Conservation (phyloP, 352 stramenopile species). For the Pythium vanterpoolii region DNA sequence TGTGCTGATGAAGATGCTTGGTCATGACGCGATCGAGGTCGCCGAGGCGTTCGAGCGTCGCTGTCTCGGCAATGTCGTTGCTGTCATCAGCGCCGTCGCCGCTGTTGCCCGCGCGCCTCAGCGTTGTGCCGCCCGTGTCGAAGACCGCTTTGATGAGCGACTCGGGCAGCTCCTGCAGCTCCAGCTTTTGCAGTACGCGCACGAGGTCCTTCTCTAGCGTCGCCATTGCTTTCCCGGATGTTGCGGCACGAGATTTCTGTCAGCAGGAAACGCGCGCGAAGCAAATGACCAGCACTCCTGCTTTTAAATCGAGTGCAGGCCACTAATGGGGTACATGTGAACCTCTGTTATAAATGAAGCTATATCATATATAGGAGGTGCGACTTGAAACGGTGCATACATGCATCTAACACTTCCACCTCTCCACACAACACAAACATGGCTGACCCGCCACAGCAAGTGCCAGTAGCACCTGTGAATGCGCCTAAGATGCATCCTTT, state of each 20-base stretch:
- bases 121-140: slow-evolving; percentile 59
- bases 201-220: slow-evolving; percentile 59
- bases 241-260: too few species aligned
- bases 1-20: slow-evolving; percentile 49
- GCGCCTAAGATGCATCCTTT: neutral
- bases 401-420: neutral
- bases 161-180: slow-evolving; percentile 48
- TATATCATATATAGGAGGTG: slow-evolving; percentile 3
- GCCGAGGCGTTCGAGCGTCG: slow-evolving; percentile 40
- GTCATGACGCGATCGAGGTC: slow-evolving; percentile 49
- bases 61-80: slow-evolving; percentile 30
- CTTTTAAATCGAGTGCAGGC: slow-evolving; percentile 13
- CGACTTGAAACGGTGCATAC: neutral
- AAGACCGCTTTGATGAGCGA: slow-evolving; percentile 57
- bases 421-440: neutral
- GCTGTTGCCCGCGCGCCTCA: slow-evolving; percentile 21
- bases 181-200: slow-evolving; percentile 52
- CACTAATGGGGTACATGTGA: neutral
- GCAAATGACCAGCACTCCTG: slow-evolving; percentile 20
- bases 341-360: slow-evolving; percentile 8
- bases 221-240: neutral
- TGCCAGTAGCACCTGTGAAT: neutral
- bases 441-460: neutral
- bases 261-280: slow-evolving; percentile 13
- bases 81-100: slow-evolving; percentile 17